These are phyloP conservation scores for Rhexocercosporidium sp. DNA, from an alignment of 2,329 filamentous ascomycete species.

Conservation along the genomic window DNA sequence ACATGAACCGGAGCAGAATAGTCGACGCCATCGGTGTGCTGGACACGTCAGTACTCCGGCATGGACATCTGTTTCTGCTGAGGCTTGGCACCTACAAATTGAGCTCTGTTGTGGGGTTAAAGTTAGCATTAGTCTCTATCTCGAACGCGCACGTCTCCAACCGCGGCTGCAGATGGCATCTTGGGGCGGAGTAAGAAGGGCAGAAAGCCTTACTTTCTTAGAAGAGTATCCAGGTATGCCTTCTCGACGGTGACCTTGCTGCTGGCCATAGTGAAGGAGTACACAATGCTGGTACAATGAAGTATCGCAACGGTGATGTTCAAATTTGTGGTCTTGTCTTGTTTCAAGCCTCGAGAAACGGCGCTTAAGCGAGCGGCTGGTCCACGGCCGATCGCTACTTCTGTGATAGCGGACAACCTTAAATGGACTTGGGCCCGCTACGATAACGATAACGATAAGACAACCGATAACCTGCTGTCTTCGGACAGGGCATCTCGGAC, in stretches of 20 bases:
- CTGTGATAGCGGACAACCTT: background rate
- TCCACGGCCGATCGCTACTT: too few species aligned
- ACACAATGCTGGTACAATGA: constrained; percentile 29
- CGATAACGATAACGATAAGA: too few species aligned
- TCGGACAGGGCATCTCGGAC: too few species aligned
- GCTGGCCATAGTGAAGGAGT: constrained; percentile 29
- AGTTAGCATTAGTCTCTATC: constrained; percentile 27
- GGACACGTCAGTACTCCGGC: constrained; percentile 19
- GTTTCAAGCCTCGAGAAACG: background rate
- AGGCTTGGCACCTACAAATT: constrained; percentile 50
- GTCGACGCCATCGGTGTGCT: constrained; percentile 48
- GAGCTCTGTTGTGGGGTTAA: constrained; percentile 46
- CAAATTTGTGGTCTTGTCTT: background rate
- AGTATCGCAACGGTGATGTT: constrained; percentile 23
- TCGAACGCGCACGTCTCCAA: constrained; percentile 7
- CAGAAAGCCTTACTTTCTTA: constrained; percentile 59
- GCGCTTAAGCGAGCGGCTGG: background rate
- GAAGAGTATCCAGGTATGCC: constrained; percentile 63
- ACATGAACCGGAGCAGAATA: constrained; percentile 42
- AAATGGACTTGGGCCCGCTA: background rate
- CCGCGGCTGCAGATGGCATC: background rate
- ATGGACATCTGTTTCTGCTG: background rate
- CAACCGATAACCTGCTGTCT: too few species aligned
- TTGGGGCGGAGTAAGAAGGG: constrained; percentile 12
- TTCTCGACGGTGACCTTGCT: constrained; percentile 62